These are phyloP conservation scores for Flaveria ramosissima DNA, from an alignment of 129 eudicot species.

Conservation along the genomic window DNA sequence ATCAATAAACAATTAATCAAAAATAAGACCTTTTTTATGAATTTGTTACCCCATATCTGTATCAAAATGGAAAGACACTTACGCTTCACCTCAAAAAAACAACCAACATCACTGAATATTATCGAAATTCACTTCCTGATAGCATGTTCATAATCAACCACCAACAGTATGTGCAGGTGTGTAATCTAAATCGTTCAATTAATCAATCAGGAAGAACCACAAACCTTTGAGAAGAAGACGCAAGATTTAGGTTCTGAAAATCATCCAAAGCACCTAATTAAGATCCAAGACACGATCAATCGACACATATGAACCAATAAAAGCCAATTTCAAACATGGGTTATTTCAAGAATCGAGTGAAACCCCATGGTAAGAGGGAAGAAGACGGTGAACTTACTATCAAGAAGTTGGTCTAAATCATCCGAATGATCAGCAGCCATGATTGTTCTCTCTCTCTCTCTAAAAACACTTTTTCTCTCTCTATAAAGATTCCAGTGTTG, in stretches of 20 bases:
- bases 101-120: not conserved
- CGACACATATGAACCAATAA: not conserved
- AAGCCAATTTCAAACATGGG: not conserved
- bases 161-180: not conserved
- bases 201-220: not conserved
- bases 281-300: slow-evolving; percentile 11
- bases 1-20: not conserved
- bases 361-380: not conserved
- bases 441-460: not conserved
- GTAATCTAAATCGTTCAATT: not conserved
- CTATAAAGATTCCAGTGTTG: not conserved
- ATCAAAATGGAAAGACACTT: no score
- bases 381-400: slow-evolving; percentile 55
- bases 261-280: slow-evolving; percentile 93
- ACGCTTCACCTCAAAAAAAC: not conserved
- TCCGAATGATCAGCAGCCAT: slow-evolving; percentile 54
- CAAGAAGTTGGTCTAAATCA: slow-evolving; percentile 92
- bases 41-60: not conserved
- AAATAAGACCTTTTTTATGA: not conserved
- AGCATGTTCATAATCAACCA: slow-evolving; percentile 5
- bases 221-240: slow-evolving; percentile 80
- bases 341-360: not conserved
- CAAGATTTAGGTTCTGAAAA: slow-evolving; percentile 79
- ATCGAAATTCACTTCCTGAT: not conserved
- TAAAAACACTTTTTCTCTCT: slow-evolving; percentile 9